phyloP scores from a whole-genome alignment of 2,329 filamentous ascomycete species.

The Basipetospora chlamydospora region DNA sequence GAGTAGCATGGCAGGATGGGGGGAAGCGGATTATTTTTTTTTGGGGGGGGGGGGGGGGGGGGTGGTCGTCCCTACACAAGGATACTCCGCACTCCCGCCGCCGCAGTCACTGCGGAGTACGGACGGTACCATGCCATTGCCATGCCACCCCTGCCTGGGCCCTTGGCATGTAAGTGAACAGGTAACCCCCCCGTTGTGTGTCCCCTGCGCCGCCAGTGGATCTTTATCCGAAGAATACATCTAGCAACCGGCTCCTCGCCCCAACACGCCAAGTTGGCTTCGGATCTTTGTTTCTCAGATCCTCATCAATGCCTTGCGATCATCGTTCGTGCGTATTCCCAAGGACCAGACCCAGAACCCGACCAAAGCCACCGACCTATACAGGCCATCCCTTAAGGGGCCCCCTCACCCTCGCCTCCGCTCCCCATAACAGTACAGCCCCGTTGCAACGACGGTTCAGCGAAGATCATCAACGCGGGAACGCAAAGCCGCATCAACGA shows the following conservation, averaged over 20 bases:
- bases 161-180: slow-evolving; percentile 7
- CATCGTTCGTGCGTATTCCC: too few relatives aligned
- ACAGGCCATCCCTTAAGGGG: neutral
- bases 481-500: slow-evolving; percentile 2
- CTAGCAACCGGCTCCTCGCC: too few relatives aligned
- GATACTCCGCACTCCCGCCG: too few relatives aligned
- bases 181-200: slow-evolving; percentile 2
- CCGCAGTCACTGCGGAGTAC: neutral
- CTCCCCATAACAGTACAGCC: slow-evolving; percentile 4
- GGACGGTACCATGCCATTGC: too few relatives aligned
- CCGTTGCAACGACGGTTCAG: slow-evolving; percentile 2
- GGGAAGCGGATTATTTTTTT: too few relatives aligned
- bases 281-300: too few relatives aligned
- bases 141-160: slow-evolving; percentile 1
- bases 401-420: neutral
- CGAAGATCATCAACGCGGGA: slow-evolving; percentile 6
- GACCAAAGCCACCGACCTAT: neutral
- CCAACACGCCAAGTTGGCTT: neutral
- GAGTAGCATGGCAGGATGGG: too few relatives aligned
- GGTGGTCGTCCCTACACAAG: too few relatives aligned
- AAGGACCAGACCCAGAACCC: too few relatives aligned
- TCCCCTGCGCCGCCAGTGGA: slow-evolving; percentile 7
- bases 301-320: too few relatives aligned
- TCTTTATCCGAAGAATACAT: slow-evolving; percentile 8
- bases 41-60: too few relatives aligned